Percentiles rank a stretch among this genome's conserved stretches.
These are phyloP conservation scores for Vitis rotundifolia DNA, from an alignment of 164 flowering plant genomes.

Conservation along the genomic window DNA sequence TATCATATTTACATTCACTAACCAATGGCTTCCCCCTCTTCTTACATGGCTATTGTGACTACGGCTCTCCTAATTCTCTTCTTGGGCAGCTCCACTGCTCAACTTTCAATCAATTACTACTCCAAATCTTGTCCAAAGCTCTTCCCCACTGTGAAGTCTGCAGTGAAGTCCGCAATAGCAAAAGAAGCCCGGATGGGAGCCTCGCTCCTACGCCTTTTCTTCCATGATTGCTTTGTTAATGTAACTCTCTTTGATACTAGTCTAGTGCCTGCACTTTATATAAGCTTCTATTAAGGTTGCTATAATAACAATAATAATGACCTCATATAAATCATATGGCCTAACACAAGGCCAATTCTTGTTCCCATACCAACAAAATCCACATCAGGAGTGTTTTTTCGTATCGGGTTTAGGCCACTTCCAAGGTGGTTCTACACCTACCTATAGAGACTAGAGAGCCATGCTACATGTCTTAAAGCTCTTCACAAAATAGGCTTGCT, in stretches of 20 bases:
- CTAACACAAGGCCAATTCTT: no score
- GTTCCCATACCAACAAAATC: no score
- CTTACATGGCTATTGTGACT: background rate
- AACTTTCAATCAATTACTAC: slow-evolving; percentile 67
- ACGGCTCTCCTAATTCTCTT: slow-evolving; percentile 30
- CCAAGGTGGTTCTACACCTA: no score
- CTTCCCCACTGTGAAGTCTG: slow-evolving; percentile 37
- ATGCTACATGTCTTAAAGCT: no score
- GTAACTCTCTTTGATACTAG: slow-evolving; percentile 30
- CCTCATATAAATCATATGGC: no score
- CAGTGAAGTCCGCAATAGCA: slow-evolving; percentile 46
- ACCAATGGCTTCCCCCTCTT: slow-evolving; percentile 23
- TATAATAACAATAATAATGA: no score
- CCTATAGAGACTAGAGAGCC: no score
- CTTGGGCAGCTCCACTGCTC: slow-evolving; percentile 53
- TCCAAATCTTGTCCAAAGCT: slow-evolving; percentile 60
- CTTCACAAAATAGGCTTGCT: no score
- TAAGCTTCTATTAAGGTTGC: background rate
- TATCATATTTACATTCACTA: background rate
- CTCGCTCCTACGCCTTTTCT: slow-evolving; percentile 64
- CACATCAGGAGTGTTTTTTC: no score
- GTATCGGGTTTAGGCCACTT: no score
- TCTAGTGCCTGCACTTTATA: background rate
- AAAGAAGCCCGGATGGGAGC: slow-evolving; percentile 86
- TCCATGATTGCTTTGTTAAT: slow-evolving; percentile 91